A percentile compares a stretch with the other conserved stretches of the same genome.
phyloP scores from a whole-genome alignment of 331 rosid species.

The Malus hybrid region DNA sequence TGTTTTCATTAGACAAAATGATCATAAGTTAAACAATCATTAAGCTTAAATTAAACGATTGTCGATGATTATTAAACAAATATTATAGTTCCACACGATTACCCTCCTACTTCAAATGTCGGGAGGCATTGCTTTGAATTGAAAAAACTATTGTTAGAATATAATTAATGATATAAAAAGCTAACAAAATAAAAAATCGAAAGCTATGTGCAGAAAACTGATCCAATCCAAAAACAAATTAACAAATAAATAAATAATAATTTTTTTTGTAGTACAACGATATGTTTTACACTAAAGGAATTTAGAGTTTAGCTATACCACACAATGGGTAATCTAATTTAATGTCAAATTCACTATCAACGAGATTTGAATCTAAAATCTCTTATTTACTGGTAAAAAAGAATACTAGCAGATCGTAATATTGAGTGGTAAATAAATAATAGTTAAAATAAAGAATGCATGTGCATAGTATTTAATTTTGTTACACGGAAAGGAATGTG shows the following conservation, averaged over 20 bases:
- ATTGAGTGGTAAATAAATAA: no score
- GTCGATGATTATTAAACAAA: background rate
- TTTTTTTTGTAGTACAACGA: no score
- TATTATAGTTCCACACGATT: background rate
- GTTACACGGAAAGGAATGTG: background rate
- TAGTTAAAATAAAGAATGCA: background rate
- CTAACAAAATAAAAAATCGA: background rate
- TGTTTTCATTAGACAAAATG: no score
- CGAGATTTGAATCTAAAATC: accelerated
- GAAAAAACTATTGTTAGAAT: background rate
- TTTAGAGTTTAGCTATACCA: accelerated
- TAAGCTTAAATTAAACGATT: background rate
- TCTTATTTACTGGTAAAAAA: accelerated
- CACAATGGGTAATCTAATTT: no score
- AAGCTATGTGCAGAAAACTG: background rate
- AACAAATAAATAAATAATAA: background rate
- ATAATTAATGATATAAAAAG: background rate
- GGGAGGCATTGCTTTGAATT: background rate
- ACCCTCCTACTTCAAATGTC: background rate
- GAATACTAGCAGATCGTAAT: accelerated
- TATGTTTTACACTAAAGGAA: no score
- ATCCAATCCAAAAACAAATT: background rate
- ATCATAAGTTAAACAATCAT: background rate
- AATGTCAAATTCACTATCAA: accelerated
- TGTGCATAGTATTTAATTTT: background rate